phyloP scores from a whole-genome alignment of 495 filamentous ascomycete species.

The Penicillium egyptiacum region DNA sequence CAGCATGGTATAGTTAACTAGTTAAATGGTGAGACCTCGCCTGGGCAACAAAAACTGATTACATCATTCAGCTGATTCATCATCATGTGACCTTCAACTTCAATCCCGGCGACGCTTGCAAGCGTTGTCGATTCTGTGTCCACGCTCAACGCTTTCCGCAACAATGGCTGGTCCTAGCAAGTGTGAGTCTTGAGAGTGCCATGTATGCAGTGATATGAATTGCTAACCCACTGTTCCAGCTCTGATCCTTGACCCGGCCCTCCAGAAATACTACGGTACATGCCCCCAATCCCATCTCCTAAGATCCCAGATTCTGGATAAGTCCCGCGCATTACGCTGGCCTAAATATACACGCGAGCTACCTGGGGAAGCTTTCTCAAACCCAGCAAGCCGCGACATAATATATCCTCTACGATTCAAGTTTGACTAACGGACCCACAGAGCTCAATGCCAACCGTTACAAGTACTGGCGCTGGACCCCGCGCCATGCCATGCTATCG shows the following conservation, averaged over 20 bases:
- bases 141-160: constrained; percentile 25
- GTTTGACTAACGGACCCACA: constrained; percentile 41
- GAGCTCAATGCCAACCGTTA: constrained; percentile 83
- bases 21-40: not conserved
- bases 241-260: constrained; percentile 71
- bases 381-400: not conserved
- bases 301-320: constrained; percentile 3
- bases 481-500: constrained; percentile 73
- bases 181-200: constrained; percentile 30
- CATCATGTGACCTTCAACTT: constrained; percentile 19
- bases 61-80: constrained; percentile 9
- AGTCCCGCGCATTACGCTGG: not conserved
- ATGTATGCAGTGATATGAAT: not conserved
- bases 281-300: constrained; percentile 20
- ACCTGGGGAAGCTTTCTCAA: not conserved
- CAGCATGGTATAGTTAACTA: not conserved
- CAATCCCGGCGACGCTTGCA: constrained; percentile 10
- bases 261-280: constrained; percentile 73
- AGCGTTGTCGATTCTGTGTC: constrained; percentile 8
- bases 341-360: not conserved
- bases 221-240: constrained; percentile 34
- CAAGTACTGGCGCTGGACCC: constrained; percentile 94
- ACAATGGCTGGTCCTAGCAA: constrained; percentile 53
- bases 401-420: not conserved
- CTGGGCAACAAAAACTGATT: not conserved